Percentiles rank a stretch among this genome's conserved stretches.
phyloP scores from a whole-genome alignment of 108 stramenopile genomes.

The Cyclotella baltica region DNA sequence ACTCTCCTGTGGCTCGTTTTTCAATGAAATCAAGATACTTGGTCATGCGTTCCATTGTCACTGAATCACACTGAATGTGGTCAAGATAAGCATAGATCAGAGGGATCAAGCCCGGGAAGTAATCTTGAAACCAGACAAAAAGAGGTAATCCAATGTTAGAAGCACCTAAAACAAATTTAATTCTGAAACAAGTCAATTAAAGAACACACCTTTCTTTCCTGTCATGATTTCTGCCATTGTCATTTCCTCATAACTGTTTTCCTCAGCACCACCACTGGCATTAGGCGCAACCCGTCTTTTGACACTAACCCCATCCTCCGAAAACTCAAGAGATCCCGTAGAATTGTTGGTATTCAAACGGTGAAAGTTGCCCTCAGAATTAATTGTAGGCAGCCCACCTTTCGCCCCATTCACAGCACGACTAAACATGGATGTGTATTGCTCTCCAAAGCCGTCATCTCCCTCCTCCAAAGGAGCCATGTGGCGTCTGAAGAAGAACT shows the following conservation, averaged over 20 bases:
- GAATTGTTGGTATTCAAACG: conserved; percentile 26
- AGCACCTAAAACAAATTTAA: not conserved
- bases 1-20: conserved; percentile 90
- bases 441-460: conserved; percentile 85
- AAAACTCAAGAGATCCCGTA: conserved; percentile 22
- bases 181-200: not conserved
- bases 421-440: conserved; percentile 86
- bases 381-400: conserved; percentile 18
- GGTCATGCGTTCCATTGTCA: conserved; percentile 76
- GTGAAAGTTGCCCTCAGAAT: conserved; percentile 26
- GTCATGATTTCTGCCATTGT: conserved; percentile 96
- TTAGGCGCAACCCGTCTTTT: conserved; percentile 68
- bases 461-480: conserved; percentile 92
- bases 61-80: conserved; percentile 89
- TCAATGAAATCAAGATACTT: conserved; percentile 89
- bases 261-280: conserved; percentile 81
- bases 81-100: conserved; percentile 97
- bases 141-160: too few relatives aligned
- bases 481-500: conserved; percentile 97
- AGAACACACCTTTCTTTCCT: conserved; percentile 81
- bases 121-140: conserved; percentile 50
- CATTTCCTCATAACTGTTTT: conserved; percentile 96
- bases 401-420: conserved; percentile 58
- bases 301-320: conserved; percentile 62
- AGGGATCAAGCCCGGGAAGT: conserved; percentile 97